Conservation (phyloP, 352 stramenopile genomes). For the Phytophthora uliginosa region DNA sequence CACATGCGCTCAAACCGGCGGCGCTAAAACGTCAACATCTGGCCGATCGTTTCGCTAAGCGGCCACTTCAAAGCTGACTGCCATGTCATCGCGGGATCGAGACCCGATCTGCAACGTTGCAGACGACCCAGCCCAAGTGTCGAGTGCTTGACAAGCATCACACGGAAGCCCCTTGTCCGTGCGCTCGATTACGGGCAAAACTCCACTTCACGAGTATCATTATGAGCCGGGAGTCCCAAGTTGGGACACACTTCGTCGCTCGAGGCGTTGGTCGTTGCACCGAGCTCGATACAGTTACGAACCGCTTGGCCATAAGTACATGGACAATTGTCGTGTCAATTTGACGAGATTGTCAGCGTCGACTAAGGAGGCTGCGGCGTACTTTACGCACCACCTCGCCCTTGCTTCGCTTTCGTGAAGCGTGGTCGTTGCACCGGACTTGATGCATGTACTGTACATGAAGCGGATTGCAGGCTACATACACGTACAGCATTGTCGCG, state of each 20-base stretch:
- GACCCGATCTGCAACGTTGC: constrained; percentile 6
- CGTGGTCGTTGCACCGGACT: not conserved
- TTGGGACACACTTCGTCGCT: not conserved
- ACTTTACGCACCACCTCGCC: not conserved
- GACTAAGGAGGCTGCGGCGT: not conserved
- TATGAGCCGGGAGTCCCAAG: not conserved
- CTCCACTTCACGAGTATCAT: not conserved
- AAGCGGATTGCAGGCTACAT: not conserved
- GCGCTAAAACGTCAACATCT: constrained; percentile 9
- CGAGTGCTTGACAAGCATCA: not conserved
- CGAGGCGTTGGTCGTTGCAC: not conserved
- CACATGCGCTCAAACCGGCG: not conserved
- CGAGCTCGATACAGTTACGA: not conserved
- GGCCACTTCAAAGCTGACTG: constrained; percentile 20
- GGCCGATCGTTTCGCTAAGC: constrained; percentile 21
- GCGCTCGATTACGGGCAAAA: not conserved
- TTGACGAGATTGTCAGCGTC: constrained; percentile 1
- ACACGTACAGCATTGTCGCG: not conserved
- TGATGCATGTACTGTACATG: not conserved
- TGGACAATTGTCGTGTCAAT: not conserved
- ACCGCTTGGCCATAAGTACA: not conserved
- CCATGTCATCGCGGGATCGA: not conserved
- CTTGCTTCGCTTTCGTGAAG: not conserved
- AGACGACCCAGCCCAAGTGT: constrained; percentile 6
- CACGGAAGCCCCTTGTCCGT: not conserved